Evolutionary conservation across 2,329 filamentous ascomycete species (phyloP), one percentile per base, ranked within the genome.

Genomic region (Microascus cirrosus): DNA sequence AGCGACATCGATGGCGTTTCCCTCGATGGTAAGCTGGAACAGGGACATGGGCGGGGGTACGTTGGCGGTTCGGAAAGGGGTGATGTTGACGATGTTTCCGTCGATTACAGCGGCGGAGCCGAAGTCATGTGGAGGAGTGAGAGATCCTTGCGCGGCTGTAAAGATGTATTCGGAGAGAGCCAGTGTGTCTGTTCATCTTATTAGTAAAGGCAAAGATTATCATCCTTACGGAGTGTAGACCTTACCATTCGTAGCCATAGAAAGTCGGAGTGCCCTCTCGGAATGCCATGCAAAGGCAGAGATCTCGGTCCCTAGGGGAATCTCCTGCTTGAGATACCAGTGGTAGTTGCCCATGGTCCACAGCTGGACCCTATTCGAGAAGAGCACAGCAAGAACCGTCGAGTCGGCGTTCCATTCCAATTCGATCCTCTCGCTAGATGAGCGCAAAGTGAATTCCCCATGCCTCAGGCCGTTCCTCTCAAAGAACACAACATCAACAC

Each of bases 321-420:
- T 77, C 68, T 96, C 91, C 69, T 96, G 91, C 73, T 99, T 99
- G 18, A 99, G 77, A 69, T 97, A 97, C 82, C 94, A 99, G 68
- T 97, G 90, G 64, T 99, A 99, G 69, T 99, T 99, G 22, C 90
- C 89, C 80, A 87, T 96, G 0, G 91, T 96, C 94, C 94, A 99
- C 1, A 99, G 75, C 67, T 99, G 94, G n/a, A 94, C 74, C 58
- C 83, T 80, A 62, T 91, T 82, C 35, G 77, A 75, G 63, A 92
- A 83, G 1, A 82, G 77, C n/a, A 96, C 85, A 6, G 93, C 91
- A 53, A 99, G 78, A 0, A 96, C 90, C 1, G 86, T 93, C 0
- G 94, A 99, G 68, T 99, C 93, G 4, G 84, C 80, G 67, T 96
- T 99, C 94, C 94, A 99, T 54, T 82, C 79, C 15, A 99, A 75